Evolutionary conservation across 2,329 filamentous ascomycete species (phyloP).

Genomic region (Coniella lustricola): DNA sequence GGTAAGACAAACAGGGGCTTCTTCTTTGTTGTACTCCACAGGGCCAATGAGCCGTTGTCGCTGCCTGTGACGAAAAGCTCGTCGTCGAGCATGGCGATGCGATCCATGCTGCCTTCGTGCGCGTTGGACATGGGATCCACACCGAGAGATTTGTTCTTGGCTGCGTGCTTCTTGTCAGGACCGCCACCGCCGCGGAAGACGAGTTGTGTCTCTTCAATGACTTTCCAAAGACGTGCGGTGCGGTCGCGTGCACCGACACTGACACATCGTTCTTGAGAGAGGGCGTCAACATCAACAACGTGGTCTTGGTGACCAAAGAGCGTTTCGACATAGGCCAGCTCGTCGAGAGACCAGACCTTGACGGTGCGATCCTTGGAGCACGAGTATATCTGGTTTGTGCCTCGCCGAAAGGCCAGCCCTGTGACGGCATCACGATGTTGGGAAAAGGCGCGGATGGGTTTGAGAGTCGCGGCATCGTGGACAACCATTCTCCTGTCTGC

Average conservation of each 20-base stretch:
- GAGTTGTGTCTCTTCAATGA: slow-evolving; percentile 88
- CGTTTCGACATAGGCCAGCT: slow-evolving; percentile 90
- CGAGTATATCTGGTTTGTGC: slow-evolving; percentile 88
- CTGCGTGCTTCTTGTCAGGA: slow-evolving; percentile 31
- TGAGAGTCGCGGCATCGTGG: slow-evolving; percentile 75
- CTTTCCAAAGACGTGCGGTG: slow-evolving; percentile 91
- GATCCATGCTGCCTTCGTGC: slow-evolving; percentile 82
- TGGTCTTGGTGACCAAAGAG: slow-evolving; percentile 93
- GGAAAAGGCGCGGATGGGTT: slow-evolving; percentile 74
- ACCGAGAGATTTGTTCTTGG: slow-evolving; percentile 36
- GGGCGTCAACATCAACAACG: slow-evolving; percentile 74
- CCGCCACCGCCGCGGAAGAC: slow-evolving; percentile 79
- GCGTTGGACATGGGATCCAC: slow-evolving; percentile 47
- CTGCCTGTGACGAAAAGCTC: slow-evolving; percentile 87
- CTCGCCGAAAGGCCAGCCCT: slow-evolving; percentile 75
- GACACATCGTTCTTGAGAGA: slow-evolving; percentile 81
- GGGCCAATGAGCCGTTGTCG: slow-evolving; percentile 78
- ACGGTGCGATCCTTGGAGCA: slow-evolving; percentile 86
- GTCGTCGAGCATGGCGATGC: slow-evolving; percentile 82
- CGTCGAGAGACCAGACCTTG: slow-evolving; percentile 90
- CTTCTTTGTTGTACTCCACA: slow-evolving; percentile 92
- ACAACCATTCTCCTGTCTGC: slow-evolving; percentile 78
- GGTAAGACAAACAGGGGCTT: slow-evolving; percentile 78
- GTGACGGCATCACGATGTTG: slow-evolving; percentile 88
- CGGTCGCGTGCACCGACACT: slow-evolving; percentile 87